Evolutionary conservation across 1,284 basidiomycete genomes (phyloP).

Genomic region (Farysia itapuensis): DNA sequence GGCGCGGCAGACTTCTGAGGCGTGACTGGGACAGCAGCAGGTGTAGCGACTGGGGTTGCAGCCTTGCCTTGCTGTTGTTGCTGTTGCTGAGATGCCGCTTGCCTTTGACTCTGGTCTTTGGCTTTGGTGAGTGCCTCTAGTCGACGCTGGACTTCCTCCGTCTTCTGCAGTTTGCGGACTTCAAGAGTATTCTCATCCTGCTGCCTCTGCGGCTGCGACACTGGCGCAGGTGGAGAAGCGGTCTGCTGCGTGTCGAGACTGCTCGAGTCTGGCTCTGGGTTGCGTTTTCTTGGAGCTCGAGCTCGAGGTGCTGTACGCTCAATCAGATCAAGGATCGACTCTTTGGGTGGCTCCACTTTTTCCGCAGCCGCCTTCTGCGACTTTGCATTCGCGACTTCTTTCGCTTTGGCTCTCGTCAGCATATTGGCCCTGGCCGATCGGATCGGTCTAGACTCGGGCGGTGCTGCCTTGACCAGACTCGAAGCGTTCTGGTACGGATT

Average conservation of each 20-base stretch:
- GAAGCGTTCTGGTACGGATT: conserved; percentile 51
- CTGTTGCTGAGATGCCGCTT: conserved; percentile 3
- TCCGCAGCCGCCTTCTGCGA: conserved; percentile 10
- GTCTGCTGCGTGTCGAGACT: no score
- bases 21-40: background rate
- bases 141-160: conserved; percentile 39
- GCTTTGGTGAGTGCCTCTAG: conserved; percentile 35
- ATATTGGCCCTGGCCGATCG: conserved; percentile 23
- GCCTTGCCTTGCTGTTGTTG: conserved; percentile 5
- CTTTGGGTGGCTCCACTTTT: conserved; percentile 29
- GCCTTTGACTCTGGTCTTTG: conserved; percentile 2
- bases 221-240: background rate
- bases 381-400: conserved; percentile 13
- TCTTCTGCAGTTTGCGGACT: conserved; percentile 33
- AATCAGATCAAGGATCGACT: conserved; percentile 46
- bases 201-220: background rate
- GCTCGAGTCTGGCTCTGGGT: background rate
- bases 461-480: conserved; percentile 2
- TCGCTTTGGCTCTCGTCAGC: conserved; percentile 41
- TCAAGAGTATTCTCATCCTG: background rate
- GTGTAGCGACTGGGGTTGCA: background rate
- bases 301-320: conserved; percentile 42
- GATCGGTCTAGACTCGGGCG: background rate
- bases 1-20: background rate
- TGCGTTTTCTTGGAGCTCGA: background rate